Conservation (phyloP, 441 rosid genomes). For the Sinapis alba region DNA sequence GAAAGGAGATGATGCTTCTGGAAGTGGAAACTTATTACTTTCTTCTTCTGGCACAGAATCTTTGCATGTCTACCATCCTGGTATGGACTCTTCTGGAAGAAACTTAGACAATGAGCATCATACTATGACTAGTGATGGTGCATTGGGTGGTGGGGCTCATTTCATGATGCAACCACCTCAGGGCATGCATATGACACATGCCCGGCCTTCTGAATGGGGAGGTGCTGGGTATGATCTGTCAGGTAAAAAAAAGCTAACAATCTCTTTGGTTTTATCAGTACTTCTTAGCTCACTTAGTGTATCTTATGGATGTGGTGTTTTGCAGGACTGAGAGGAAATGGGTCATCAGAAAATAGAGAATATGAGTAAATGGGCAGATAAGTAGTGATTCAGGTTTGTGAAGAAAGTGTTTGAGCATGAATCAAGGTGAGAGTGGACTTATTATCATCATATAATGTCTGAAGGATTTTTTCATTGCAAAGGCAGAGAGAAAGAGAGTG, state of each 20-base stretch:
- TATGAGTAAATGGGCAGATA: conserved; percentile 36
- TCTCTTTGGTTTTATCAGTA: not conserved
- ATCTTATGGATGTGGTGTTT: not conserved
- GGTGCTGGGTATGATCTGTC: not conserved
- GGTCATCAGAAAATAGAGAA: conserved; percentile 30
- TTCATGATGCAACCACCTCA: conserved; percentile 61
- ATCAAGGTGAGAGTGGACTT: conserved; percentile 25
- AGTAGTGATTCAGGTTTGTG: not conserved
- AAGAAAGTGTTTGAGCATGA: conserved; percentile 23
- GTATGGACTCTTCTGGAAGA: conserved; percentile 54
- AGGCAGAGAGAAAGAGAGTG: conserved; percentile 10
- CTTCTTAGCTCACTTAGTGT: not conserved
- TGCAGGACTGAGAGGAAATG: conserved; percentile 28
- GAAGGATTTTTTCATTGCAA: conserved; percentile 25
- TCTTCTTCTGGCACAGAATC: conserved; percentile 58
- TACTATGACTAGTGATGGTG: conserved; percentile 33
- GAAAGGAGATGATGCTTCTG: conserved; percentile 52
- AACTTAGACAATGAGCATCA: conserved; percentile 54
- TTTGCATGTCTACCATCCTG: conserved; percentile 50
- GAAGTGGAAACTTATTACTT: conserved; percentile 49
- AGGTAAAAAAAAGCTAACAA: not conserved
- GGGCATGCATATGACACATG: conserved; percentile 43
- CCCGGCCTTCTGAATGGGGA: not conserved
- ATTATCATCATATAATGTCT: conserved; percentile 25
- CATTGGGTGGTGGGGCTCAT: conserved; percentile 43